Percentiles rank a stretch among this genome's conserved stretches.
These are phyloP conservation scores for Talaromyces sp. DNA, from an alignment of 2,329 filamentous ascomycete species.

Conservation along the genomic window DNA sequence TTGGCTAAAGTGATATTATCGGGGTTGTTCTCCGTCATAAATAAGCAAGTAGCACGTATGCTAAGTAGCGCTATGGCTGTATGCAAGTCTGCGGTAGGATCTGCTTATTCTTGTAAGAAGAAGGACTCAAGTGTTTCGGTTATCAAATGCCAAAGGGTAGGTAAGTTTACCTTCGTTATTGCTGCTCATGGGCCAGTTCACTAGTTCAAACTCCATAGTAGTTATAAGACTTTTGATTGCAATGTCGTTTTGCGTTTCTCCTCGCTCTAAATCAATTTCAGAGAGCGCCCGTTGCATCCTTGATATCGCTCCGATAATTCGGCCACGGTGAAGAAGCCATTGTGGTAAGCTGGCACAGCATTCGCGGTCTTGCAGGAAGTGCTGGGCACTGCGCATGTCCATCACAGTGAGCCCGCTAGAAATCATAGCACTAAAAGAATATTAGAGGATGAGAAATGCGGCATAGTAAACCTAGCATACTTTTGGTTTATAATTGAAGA, in stretches of 20 bases:
- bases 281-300: not conserved
- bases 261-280: not conserved
- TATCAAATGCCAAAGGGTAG: not conserved
- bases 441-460: not conserved
- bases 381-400: not conserved
- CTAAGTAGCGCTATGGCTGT: not conserved
- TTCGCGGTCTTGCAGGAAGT: not conserved
- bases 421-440: not conserved
- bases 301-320: not conserved
- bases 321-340: not conserved
- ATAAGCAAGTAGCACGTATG: not conserved
- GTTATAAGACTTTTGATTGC: not conserved
- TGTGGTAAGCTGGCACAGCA: not conserved
- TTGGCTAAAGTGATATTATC: not conserved
- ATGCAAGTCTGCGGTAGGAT: not conserved
- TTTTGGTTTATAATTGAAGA: not conserved
- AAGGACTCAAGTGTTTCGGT: not conserved
- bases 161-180: not conserved
- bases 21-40: not conserved
- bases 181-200: not conserved
- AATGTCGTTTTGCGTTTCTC: not conserved
- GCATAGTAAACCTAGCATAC: not conserved
- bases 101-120: not conserved
- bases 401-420: not conserved
- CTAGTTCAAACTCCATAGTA: not conserved